Conservation (phyloP, 345 rosid genomes). For the Cardamine resedifolia region DNA sequence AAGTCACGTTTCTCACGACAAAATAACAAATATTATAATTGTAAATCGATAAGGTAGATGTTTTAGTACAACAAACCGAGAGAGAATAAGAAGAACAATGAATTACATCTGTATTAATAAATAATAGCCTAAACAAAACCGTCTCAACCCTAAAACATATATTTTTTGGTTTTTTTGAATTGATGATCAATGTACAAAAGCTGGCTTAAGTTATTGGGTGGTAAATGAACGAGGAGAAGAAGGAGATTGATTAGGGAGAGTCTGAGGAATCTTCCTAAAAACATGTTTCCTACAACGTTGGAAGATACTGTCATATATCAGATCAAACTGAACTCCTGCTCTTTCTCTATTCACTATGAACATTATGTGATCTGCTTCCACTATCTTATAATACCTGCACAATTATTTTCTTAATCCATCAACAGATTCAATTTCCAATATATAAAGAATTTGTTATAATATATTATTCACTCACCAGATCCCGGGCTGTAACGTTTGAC, state of each 20-base stretch:
- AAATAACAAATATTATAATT: too few species aligned
- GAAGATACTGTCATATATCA: conserved; percentile 89
- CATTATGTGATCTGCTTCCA: conserved; percentile 90
- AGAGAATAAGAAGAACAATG: too few species aligned
- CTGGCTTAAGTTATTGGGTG: neutral
- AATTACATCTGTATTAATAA: too few species aligned
- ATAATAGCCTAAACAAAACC: too few species aligned
- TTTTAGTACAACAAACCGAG: too few species aligned
- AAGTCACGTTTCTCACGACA: too few species aligned
- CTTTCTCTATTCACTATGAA: conserved; percentile 90
- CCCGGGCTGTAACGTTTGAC: conserved; percentile 73
- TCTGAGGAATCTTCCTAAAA: conserved; percentile 60
- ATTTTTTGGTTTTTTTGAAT: neutral
- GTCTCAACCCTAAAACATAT: conserved; percentile 12
- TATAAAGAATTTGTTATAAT: neutral
- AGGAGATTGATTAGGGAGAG: conserved; percentile 51
- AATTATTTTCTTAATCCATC: neutral
- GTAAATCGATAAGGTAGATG: too few species aligned
- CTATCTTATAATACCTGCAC: conserved; percentile 92
- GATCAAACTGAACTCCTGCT: conserved; percentile 91
- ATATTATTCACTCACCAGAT: conserved; percentile 68
- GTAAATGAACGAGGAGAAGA: conserved; percentile 21
- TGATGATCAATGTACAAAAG: conserved; percentile 31
- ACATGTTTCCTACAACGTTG: conserved; percentile 93
- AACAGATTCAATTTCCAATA: neutral